Conservation (phyloP, 148 eudicot species). For the Rhododendron henanense region DNA sequence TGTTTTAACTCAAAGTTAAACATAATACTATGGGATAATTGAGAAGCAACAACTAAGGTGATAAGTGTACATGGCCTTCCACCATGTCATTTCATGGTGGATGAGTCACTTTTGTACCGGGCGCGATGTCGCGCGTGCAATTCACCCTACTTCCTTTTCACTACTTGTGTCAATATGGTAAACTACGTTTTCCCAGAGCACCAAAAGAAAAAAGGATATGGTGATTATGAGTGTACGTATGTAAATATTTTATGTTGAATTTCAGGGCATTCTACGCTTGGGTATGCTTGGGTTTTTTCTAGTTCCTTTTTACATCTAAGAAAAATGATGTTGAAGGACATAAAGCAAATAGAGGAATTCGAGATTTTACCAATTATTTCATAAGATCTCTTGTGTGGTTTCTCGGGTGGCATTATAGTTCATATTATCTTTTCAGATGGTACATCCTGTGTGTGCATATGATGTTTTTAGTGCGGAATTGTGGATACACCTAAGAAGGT, state of each 20-base stretch:
- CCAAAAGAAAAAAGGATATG: not conserved
- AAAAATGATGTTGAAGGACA: not conserved
- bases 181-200: not conserved
- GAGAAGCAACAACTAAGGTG: not conserved
- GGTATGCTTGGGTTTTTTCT: not conserved
- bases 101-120: not conserved
- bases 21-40: not conserved
- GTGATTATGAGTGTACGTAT: not conserved
- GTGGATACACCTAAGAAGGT: not conserved
- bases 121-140: not conserved
- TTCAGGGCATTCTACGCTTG: not conserved
- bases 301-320: not conserved
- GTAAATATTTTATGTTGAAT: not conserved
- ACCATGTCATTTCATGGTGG: not conserved
- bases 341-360: not conserved
- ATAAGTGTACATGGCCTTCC: not conserved
- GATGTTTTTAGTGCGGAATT: not conserved
- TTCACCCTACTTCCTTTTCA: not conserved
- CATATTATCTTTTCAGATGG: not conserved
- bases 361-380: not conserved
- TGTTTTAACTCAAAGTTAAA: not conserved
- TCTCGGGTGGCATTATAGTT: not conserved
- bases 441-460: not conserved
- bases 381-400: not conserved
- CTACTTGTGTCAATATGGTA: not conserved